Conservation (phyloP, 164 flowering plant species). For the grape (Vitis vinifera) region ASM3070453v1 NC_081813.1:2952001-2952500, state of each 20-base stretch:
- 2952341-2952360: too few relatives aligned
- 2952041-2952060: slow-evolving; percentile 66
- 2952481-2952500: too few relatives aligned
- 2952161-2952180: neutral
- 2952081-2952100: slow-evolving; percentile 68
- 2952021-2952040: slow-evolving; percentile 58
- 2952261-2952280: neutral
- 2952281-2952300: too few relatives aligned
- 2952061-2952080: slow-evolving; percentile 87
- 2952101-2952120: slow-evolving; percentile 1
- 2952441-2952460: too few relatives aligned
- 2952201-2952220: neutral
- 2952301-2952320: too few relatives aligned
- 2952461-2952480: too few relatives aligned
- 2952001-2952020: slow-evolving; percentile 54
- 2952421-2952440: too few relatives aligned
- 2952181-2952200: too few relatives aligned
- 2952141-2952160: neutral
- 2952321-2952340: too few relatives aligned
- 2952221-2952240: neutral
- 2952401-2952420: too few relatives aligned
- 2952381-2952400: too few relatives aligned
- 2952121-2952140: neutral
- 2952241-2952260: neutral
- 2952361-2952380: too few relatives aligned